phyloP scores from a whole-genome alignment of 2,329 filamentous ascomycete species.

The Rhynchosporium agropyri region DNA sequence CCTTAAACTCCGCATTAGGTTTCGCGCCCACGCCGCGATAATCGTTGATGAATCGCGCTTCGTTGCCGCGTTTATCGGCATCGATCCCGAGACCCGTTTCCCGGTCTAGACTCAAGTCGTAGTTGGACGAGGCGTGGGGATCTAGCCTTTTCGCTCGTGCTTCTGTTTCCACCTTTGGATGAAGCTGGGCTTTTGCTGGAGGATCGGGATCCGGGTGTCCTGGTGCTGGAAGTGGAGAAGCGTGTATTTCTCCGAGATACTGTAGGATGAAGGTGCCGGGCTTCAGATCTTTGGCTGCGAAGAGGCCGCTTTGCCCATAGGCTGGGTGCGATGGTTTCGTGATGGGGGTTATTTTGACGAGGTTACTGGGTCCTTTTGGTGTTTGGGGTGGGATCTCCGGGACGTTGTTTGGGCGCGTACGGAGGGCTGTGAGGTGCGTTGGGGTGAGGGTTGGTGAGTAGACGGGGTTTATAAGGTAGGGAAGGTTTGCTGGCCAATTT shows the following conservation, averaged over 20 bases:
- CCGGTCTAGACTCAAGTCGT: constrained; percentile 65
- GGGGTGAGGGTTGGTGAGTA: constrained; percentile 48
- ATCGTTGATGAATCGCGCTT: constrained; percentile 69
- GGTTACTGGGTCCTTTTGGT: constrained; percentile 49
- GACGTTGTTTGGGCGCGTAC: constrained; percentile 34
- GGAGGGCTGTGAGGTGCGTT: constrained; percentile 30
- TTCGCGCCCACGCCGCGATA: constrained; percentile 57
- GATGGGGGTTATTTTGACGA: constrained; percentile 59
- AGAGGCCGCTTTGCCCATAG: constrained; percentile 60
- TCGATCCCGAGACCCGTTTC: constrained; percentile 62
- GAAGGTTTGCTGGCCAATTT: constrained; percentile 59
- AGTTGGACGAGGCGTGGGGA: constrained; percentile 55
- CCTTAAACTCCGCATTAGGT: constrained; percentile 53
- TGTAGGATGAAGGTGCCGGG: constrained; percentile 61
- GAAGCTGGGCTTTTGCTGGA: background rate
- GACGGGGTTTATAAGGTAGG: constrained; percentile 54
- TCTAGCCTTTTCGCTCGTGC: constrained; percentile 16
- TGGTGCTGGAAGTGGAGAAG: constrained; percentile 27
- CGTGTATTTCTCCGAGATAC: constrained; percentile 63
- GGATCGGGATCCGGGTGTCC: constrained; percentile 10
- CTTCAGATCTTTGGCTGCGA: constrained; percentile 56
- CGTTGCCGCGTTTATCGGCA: constrained; percentile 60
- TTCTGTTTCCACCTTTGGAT: background rate
- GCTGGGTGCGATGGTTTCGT: constrained; percentile 57
- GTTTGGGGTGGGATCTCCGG: constrained; percentile 43